Evolutionary conservation across 2,329 filamentous ascomycete species (phyloP).

Genomic region (Exophiala sp.): DNA sequence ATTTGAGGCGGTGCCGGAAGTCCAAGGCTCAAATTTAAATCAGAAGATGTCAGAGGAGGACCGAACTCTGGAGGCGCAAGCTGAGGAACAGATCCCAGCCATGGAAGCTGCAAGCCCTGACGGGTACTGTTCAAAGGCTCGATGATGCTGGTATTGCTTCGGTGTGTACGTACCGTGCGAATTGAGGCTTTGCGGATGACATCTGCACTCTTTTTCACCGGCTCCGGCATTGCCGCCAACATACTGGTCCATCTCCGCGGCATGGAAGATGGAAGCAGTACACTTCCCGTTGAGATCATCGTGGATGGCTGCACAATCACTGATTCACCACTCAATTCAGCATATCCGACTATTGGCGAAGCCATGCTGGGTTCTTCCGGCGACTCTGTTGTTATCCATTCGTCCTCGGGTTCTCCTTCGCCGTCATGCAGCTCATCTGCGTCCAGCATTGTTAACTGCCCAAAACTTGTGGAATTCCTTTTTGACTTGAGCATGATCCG

Average conservation of each 20-base stretch:
- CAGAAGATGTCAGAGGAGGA: slow-evolving; percentile 21
- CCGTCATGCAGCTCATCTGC: neutral
- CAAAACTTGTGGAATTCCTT: slow-evolving; percentile 13
- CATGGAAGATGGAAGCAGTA: slow-evolving; percentile 11
- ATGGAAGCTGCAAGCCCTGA: slow-evolving; percentile 11
- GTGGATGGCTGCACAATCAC: slow-evolving; percentile 12
- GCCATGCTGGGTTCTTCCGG: slow-evolving; percentile 7
- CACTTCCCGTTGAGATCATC: slow-evolving; percentile 2
- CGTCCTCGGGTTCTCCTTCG: slow-evolving; percentile 3
- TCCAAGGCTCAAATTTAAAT: slow-evolving; percentile 28
- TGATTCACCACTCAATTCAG: slow-evolving; percentile 27
- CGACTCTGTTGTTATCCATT: slow-evolving; percentile 21
- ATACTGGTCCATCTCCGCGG: slow-evolving; percentile 25
- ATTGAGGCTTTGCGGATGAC: slow-evolving; percentile 25
- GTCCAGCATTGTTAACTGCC: neutral
- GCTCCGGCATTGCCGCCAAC: slow-evolving; percentile 23
- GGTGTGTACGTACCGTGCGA: slow-evolving; percentile 19
- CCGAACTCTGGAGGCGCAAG: slow-evolving; percentile 25
- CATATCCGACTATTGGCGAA: slow-evolving; percentile 23
- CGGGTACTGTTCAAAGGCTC: slow-evolving; percentile 27
- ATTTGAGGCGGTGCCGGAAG: slow-evolving; percentile 13
- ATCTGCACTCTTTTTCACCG: slow-evolving; percentile 21
- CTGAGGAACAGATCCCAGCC: slow-evolving; percentile 20
- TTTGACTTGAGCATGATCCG: slow-evolving; percentile 22
- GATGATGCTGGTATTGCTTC: slow-evolving; percentile 26